phyloP scores from a whole-genome alignment of 2,329 filamentous ascomycete genomes.

The Hortaea sp. region DNA sequence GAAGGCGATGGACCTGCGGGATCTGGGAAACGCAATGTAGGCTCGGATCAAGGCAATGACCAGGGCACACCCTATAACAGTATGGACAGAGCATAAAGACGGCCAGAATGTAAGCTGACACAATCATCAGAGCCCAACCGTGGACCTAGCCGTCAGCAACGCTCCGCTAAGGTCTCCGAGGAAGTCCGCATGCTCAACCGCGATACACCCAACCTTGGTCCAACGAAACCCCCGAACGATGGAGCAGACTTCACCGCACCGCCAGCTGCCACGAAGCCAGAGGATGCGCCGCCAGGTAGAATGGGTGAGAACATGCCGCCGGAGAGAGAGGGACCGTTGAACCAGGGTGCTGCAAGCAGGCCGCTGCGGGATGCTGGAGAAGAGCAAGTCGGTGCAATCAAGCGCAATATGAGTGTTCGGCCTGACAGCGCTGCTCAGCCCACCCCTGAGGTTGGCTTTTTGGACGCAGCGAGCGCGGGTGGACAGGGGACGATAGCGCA shows the following conservation, averaged over 20 bases:
- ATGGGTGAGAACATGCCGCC: constrained; percentile 15
- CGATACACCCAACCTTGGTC: constrained; percentile 6
- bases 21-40: constrained; percentile 2
- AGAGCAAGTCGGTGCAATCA: neutral
- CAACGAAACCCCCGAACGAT: constrained; percentile 7
- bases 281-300: constrained; percentile 2
- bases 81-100: constrained; percentile 1
- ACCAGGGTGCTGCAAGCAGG: constrained; percentile 8
- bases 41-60: constrained; percentile 5
- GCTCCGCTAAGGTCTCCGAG: constrained; percentile 16
- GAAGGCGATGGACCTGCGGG: constrained; percentile 2
- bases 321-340: constrained; percentile 12
- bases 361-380: neutral
- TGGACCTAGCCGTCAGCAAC: constrained; percentile 15
- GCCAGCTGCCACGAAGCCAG: neutral
- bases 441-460: neutral
- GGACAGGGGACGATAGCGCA: neutral
- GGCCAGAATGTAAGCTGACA: neutral
- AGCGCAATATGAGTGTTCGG: neutral
- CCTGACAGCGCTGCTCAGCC: neutral
- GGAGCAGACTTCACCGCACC: constrained; percentile 1
- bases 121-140: constrained; percentile 8
- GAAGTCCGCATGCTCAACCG: constrained; percentile 17
- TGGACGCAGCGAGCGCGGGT: neutral
- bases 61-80: constrained; percentile 7